These are phyloP conservation scores for Fusarium sp. DNA, from an alignment of 2,329 filamentous ascomycete species.

Conservation along the genomic window DNA sequence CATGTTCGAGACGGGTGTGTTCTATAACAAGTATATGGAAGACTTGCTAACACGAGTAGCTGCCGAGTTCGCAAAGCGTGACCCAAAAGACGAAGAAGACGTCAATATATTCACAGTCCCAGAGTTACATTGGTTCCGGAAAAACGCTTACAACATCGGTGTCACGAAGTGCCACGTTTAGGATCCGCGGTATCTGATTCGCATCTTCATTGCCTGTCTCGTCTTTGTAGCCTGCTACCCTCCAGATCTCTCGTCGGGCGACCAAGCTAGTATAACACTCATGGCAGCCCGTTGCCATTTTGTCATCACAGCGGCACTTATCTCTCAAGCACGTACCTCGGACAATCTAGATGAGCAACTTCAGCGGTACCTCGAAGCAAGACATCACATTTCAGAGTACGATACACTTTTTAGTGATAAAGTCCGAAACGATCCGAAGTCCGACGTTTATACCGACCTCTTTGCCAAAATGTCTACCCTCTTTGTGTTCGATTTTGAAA, in stretches of 20 bases:
- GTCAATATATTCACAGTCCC: conserved; percentile 67
- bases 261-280: conserved; percentile 63
- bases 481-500: conserved; percentile 84
- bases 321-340: conserved; percentile 65
- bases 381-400: conserved; percentile 72
- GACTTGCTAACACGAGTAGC: conserved; percentile 40
- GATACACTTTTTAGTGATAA: conserved; percentile 67
- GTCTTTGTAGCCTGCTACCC: conserved; percentile 66
- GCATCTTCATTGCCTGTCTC: conserved; percentile 68
- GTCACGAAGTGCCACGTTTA: conserved; percentile 70
- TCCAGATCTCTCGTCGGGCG: conserved; percentile 56
- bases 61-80: conserved; percentile 49
- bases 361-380: conserved; percentile 71
- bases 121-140: conserved; percentile 87
- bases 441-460: conserved; percentile 64
- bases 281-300: conserved; percentile 79
- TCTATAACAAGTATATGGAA: conserved; percentile 5
- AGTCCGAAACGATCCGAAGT: conserved; percentile 56
- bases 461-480: conserved; percentile 73
- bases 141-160: conserved; percentile 83
- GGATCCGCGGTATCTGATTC: conserved; percentile 64
- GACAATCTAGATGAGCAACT: conserved; percentile 64
- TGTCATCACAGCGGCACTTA: conserved; percentile 65
- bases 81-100: conserved; percentile 55
- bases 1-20: conserved; percentile 59